These are phyloP conservation scores for Zangia roseola DNA, from an alignment of 768 basidiomycete genomes.

Conservation along the genomic window DNA sequence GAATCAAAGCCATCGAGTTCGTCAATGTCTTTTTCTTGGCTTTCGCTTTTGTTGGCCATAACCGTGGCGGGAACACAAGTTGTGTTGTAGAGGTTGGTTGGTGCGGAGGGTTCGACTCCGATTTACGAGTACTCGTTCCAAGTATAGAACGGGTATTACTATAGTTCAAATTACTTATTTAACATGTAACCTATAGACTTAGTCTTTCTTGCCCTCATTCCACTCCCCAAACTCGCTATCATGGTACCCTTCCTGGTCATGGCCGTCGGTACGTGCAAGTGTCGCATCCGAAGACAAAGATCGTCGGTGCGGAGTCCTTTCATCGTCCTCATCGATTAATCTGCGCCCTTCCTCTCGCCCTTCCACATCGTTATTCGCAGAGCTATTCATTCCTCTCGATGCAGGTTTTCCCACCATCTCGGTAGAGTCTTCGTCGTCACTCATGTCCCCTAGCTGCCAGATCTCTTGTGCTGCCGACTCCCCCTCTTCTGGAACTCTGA, in stretches of 20 bases:
- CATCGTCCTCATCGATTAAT: constrained; percentile 40
- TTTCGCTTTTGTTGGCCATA: constrained; percentile 22
- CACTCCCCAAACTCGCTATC: constrained; percentile 39
- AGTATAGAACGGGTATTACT: too few species aligned
- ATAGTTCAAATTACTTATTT: not conserved
- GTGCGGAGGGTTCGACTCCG: not conserved
- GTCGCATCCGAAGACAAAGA: constrained; percentile 41
- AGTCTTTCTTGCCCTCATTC: constrained; percentile 15
- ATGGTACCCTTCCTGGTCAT: constrained; percentile 11
- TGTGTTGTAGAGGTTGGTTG: not conserved
- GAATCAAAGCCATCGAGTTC: constrained; percentile 46
- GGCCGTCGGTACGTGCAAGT: constrained; percentile 19
- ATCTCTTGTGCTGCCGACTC: constrained; percentile 37
- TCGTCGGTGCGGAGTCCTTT: constrained; percentile 33
- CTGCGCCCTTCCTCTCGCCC: constrained; percentile 42
- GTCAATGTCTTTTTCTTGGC: constrained; percentile 42
- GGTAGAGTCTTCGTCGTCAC: constrained; percentile 60
- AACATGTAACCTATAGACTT: not conserved
- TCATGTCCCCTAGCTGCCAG: constrained; percentile 75
- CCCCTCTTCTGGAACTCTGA: constrained; percentile 37
- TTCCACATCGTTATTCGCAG: constrained; percentile 13
- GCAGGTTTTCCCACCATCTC: constrained; percentile 36
- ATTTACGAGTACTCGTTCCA: too few species aligned
- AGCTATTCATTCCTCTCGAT: constrained; percentile 17
- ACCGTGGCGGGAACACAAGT: not conserved